A percentile compares a stretch with the other conserved stretches of the same genome.
These are phyloP conservation scores for Thymus quinquecostatus DNA, from an alignment of 257 asterid species.

Conservation along the genomic window DNA sequence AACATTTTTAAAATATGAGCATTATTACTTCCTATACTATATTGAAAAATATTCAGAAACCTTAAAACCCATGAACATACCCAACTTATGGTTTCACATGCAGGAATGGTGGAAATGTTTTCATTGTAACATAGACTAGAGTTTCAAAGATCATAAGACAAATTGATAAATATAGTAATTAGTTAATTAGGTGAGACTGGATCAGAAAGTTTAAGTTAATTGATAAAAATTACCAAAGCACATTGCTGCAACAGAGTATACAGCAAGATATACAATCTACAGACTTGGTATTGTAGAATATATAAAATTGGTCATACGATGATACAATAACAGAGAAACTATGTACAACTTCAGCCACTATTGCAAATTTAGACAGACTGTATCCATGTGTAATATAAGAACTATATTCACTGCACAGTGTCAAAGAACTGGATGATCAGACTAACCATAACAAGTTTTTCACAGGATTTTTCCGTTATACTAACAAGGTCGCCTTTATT, in stretches of 20 bases:
- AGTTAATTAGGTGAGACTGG: too few species aligned
- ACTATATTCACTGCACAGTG: neutral
- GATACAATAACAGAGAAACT: neutral
- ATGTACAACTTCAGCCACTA: neutral
- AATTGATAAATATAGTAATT: too few species aligned
- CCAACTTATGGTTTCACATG: too few species aligned
- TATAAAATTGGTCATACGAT: neutral
- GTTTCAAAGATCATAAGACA: too few species aligned
- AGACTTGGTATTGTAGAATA: too few species aligned
- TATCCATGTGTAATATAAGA: neutral
- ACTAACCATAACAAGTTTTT: slow-evolving; percentile 9
- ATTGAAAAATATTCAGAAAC: too few species aligned
- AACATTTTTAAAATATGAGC: too few species aligned
- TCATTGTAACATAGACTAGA: too few species aligned
- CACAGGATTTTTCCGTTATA: neutral
- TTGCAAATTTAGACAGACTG: neutral
- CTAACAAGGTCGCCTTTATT: neutral
- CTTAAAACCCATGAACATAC: too few species aligned
- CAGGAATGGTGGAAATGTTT: too few species aligned
- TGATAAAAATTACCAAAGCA: neutral
- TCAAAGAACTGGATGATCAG: neutral
- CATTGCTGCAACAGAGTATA: neutral
- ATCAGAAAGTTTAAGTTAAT: too few species aligned
- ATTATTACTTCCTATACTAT: too few species aligned
- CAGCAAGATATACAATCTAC: neutral